Conservation (phyloP, 495 filamentous ascomycete species). For the Penicillium dipodomyicola region DNA sequence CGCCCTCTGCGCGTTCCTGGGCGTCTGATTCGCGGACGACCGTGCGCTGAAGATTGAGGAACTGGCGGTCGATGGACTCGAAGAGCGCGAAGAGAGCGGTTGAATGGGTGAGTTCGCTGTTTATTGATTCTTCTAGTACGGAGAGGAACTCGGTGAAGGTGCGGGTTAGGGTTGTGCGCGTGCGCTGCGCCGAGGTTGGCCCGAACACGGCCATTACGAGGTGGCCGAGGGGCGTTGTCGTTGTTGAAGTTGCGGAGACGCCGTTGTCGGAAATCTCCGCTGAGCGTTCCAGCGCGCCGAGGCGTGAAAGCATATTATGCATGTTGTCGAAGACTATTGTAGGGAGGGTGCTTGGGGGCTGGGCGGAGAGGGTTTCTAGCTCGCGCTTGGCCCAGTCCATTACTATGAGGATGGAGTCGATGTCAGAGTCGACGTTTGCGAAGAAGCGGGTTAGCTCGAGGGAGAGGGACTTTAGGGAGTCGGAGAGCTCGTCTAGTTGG, state of each 20-base stretch:
- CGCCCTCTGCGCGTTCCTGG: constrained; percentile 74
- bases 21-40: constrained; percentile 76
- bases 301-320: constrained; percentile 66
- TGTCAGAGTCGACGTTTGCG: constrained; percentile 85
- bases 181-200: constrained; percentile 72
- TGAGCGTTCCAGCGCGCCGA: constrained; percentile 63
- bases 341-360: constrained; percentile 55
- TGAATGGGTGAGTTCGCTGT: constrained; percentile 73
- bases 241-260: constrained; percentile 29
- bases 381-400: constrained; percentile 95
- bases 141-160: constrained; percentile 84
- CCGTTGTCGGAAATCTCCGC: constrained; percentile 42
- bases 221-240: constrained; percentile 64
- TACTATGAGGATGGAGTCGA: constrained; percentile 84
- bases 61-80: constrained; percentile 82
- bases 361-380: constrained; percentile 54
- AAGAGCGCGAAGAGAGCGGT: constrained; percentile 78
- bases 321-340: constrained; percentile 73
- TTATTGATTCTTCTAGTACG: constrained; percentile 86
- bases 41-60: constrained; percentile 81
- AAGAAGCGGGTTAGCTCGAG: constrained; percentile 86
- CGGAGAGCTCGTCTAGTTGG: constrained; percentile 77
- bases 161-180: constrained; percentile 72
- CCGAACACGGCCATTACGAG: constrained; percentile 71
- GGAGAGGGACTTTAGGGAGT: constrained; percentile 75